Evolutionary conservation across 441 rosid genomes (phyloP), one percentile per base, ranked within the genome.

Genomic region (Melastoma candidum): DNA sequence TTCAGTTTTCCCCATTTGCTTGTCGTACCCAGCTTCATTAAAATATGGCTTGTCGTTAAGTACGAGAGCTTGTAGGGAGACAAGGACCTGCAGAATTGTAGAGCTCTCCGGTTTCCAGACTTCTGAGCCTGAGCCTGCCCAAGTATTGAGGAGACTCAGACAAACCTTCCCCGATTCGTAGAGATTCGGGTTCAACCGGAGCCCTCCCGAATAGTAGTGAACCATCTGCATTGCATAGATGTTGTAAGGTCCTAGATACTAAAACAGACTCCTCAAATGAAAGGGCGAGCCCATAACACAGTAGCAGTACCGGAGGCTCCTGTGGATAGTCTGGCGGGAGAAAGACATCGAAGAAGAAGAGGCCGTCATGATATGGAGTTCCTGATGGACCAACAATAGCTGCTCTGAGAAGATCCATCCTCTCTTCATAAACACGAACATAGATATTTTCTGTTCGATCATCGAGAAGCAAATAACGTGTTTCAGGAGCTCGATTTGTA

Each of bases 51-150:
- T 82, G 61, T 85, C 97, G 53, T 92, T 92, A 27, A 92, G 89
- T 73, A 92, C 98, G 22, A 92, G 95, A 47, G 95, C 94, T 61
- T 92, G 98, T 53, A 92, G 82, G 56, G 98, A 92, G 45, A 92
- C 79, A 67, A 92, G 98, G 63, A 92, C 79, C 74, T 92, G 98
- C 50, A 92, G 95, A 62, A 92, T 69, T 5, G 77, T 78, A 54
- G 97, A 88, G 68, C 63, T 73, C 51, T 72, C 83, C 7, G 96
- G 82, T 71, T 66, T 83, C 98, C 98, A 92, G 11, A 85, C 78
- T 77, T 92, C 98, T 22, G 78, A 75, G 49, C 89, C 90, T 7
- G 84, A 69, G 60, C 98, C 97, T 11, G 75, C 55, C 98, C 98
- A 88, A 12, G 95, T 93, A 52, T 92, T 92, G 47, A 92, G 70